Base-by-base conservation (phyloP, 768 basidiomycete genomes). In the Lactarius vividus region DNA sequence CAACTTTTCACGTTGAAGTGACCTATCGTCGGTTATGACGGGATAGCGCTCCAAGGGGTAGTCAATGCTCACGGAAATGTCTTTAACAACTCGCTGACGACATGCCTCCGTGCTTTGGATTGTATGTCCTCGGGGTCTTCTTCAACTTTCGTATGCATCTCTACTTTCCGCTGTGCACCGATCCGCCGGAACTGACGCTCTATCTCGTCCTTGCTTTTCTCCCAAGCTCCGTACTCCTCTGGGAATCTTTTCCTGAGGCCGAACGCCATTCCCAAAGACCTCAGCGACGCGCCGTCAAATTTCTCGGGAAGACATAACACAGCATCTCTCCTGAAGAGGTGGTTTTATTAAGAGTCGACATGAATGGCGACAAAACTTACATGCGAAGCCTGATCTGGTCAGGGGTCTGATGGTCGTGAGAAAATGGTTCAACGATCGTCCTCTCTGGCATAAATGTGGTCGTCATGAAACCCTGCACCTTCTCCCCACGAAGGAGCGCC, bases 401-500 rank as follows among this genome's bases (percentile, higher is more conserved):
- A 9, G 11, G 26, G 20, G 44, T 59, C n/a, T 39, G 57, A 6
- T 62, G 8, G 7, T 6, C 18, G 39, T n/a, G 7, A 10, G 10
- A 0, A 37, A 63, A 54, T 0, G 11, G 39, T 5, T 62, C 57
- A 15, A 44, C 31, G 20, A 37, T 13, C 1, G 9, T 46, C 40
- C 57, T 35, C 26, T 49, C 61, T 10, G 37, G 39, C 20, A 28
- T 33, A 40, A 62, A 69, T n/a, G 40, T 26, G 7, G 55, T 46
- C 0, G 67, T 67, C 42, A 71, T 56, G 13, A 73, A 39, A 5
- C 63, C 72, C 54, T 73, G 72, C n/a, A 28, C 16, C 2, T 63
- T 63, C 31, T 73, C 72, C 6, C 72, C 72, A 8, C 35, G 20
- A 23, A 71, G 57, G 13, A 66, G 26, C 31, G 18, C 53, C 26